phyloP scores from a whole-genome alignment of 257 asterid genomes.

The Nemophila menziesii region DNA sequence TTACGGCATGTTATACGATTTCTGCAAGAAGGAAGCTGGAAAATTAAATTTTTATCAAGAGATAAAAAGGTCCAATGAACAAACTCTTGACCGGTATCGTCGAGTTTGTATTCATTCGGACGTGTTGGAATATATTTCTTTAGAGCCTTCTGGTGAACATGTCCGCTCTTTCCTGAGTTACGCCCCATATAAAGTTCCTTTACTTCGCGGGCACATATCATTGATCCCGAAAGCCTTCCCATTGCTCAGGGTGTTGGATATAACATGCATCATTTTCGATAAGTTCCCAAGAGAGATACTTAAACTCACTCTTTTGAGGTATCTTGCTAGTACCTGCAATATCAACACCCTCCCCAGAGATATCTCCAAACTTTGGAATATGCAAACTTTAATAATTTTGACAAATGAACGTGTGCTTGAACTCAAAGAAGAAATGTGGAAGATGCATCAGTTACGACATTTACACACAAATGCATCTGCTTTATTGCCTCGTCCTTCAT shows the following conservation, averaged over 20 bases:
- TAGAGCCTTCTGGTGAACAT: slow-evolving; percentile 4
- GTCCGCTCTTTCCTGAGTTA: slow-evolving; percentile 33
- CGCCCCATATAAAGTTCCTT: slow-evolving; percentile 9
- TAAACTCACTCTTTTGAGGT: slow-evolving; percentile 17
- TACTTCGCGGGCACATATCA: slow-evolving; percentile 12
- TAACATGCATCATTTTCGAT: slow-evolving; percentile 14
- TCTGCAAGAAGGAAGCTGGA: slow-evolving; percentile 27
- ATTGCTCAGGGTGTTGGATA: slow-evolving; percentile 20
- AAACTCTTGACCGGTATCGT: slow-evolving; percentile 13
- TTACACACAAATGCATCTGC: slow-evolving; percentile 4
- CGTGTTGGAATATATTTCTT: slow-evolving; percentile 13
- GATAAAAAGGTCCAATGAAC: slow-evolving; percentile 9
- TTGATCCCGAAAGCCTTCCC: slow-evolving; percentile 19
- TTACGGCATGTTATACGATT: slow-evolving; percentile 24
- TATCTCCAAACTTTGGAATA: slow-evolving; percentile 14
- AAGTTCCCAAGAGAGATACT: slow-evolving; percentile 15
- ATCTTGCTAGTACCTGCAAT: slow-evolving; percentile 13
- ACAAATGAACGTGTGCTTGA: slow-evolving; percentile 11
- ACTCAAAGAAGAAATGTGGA: slow-evolving; percentile 12
- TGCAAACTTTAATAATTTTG: slow-evolving; percentile 14
- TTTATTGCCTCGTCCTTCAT: neutral
- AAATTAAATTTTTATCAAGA: slow-evolving; percentile 28
- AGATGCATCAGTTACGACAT: slow-evolving; percentile 11
- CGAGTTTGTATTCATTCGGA: slow-evolving; percentile 33
- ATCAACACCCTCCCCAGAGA: slow-evolving; percentile 10